A percentile compares a stretch with the other conserved stretches of the same genome.
Conservation (phyloP, 192 early-diverging fungal species). For the Phlyctochytrium bullatum region DNA sequence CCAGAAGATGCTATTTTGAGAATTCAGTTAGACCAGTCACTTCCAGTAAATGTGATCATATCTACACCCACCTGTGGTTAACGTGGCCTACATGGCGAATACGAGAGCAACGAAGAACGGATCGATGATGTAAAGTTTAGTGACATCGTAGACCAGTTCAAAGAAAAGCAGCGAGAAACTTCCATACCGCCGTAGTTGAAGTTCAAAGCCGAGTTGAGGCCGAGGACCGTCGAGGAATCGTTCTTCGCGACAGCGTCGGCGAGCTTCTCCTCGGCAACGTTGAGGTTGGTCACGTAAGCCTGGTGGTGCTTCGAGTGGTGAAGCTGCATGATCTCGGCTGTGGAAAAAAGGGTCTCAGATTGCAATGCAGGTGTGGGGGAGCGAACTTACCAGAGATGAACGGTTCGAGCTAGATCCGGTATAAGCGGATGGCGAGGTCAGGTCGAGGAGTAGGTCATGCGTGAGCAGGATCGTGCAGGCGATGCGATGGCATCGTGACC, state of each 20-base stretch:
- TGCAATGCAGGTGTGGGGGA: constrained; percentile 15
- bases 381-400: constrained; percentile 63
- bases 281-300: constrained; percentile 83
- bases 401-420: constrained; percentile 82
- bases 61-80: constrained; percentile 34
- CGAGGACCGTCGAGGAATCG: constrained; percentile 72
- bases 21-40: neutral
- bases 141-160: constrained; percentile 11
- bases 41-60: neutral
- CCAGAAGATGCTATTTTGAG: constrained; percentile 87
- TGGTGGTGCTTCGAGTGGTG: constrained; percentile 97
- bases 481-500: too few species aligned
- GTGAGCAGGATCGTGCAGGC: too few species aligned
- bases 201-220: constrained; percentile 76
- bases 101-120: too few species aligned
- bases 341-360: constrained; percentile 20
- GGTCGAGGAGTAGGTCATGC: neutral
- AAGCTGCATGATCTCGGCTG: constrained; percentile 87
- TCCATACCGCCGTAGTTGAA: constrained; percentile 91
- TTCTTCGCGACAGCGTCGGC: constrained; percentile 63
- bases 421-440: constrained; percentile 7
- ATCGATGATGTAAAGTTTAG: neutral
- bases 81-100: constrained; percentile 34
- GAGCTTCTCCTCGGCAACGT: constrained; percentile 91
- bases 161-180: constrained; percentile 7